phyloP scores from a whole-genome alignment of 2,329 filamentous ascomycete genomes.

The Claviceps africana region DNA sequence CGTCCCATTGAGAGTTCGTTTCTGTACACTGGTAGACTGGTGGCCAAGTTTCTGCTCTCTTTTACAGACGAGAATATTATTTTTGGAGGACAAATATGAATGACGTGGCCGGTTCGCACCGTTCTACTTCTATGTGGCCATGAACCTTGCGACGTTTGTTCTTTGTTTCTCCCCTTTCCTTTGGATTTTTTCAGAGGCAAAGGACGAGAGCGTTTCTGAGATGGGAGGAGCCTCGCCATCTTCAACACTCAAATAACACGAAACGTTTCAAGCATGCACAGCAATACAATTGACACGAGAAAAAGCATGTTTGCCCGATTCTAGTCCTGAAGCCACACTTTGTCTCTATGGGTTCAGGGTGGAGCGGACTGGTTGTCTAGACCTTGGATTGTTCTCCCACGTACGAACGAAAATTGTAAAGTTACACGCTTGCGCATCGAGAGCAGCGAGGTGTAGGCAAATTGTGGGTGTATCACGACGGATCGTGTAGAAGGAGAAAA shows the following conservation, averaged over 20 bases:
- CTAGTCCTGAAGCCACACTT: slow-evolving; percentile 49
- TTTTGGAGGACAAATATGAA: slow-evolving; percentile 22
- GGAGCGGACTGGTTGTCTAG: slow-evolving; percentile 56
- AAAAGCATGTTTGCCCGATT: slow-evolving; percentile 41
- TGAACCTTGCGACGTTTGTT: too few relatives aligned
- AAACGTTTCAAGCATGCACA: too few relatives aligned
- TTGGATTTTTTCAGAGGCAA: too few relatives aligned
- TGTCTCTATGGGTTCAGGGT: slow-evolving; percentile 44
- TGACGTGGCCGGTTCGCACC: background rate
- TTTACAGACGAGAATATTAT: slow-evolving; percentile 37
- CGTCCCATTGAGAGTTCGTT: slow-evolving; percentile 33
- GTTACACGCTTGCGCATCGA: slow-evolving; percentile 46
- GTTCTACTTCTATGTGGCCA: too few relatives aligned
- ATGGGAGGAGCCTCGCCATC: too few relatives aligned
- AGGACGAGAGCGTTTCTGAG: too few relatives aligned
- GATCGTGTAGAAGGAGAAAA: too few relatives aligned
- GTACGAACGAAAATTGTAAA: slow-evolving; percentile 42
- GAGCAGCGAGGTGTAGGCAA: slow-evolving; percentile 47
- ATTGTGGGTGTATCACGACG: slow-evolving; percentile 30
- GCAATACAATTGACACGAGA: background rate
- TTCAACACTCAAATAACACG: too few relatives aligned
- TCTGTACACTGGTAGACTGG: slow-evolving; percentile 38
- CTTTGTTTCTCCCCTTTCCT: too few relatives aligned
- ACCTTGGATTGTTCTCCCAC: slow-evolving; percentile 50
- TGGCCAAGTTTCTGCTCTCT: slow-evolving; percentile 40